Percentiles rank a stretch among this genome's conserved stretches.
Evolutionary conservation across 345 rosid species (phyloP).

Genomic region (thale cress (Arabidopsis thaliana)): DNA sequence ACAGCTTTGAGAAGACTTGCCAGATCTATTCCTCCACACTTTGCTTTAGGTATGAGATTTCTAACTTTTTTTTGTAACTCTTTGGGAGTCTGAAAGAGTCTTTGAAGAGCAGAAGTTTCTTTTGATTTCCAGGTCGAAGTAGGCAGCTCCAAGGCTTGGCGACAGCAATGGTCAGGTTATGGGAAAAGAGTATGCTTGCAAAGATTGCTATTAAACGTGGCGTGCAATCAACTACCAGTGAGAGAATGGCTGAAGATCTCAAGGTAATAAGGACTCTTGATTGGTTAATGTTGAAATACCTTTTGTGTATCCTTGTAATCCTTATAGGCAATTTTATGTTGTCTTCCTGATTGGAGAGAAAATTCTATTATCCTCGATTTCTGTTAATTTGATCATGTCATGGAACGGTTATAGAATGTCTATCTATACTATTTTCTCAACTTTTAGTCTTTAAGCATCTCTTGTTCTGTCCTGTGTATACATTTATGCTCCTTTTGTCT

Average conservation of each 20-base stretch:
- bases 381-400: not conserved
- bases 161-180: conserved; percentile 74
- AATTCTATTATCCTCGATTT: not conserved
- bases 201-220: conserved; percentile 91
- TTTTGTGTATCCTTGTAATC: conserved; percentile 15
- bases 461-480: conserved; percentile 12
- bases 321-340: not conserved
- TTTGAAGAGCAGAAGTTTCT: conserved; percentile 28
- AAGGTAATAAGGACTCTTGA: conserved; percentile 58
- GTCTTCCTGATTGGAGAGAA: conserved; percentile 1
- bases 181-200: conserved; percentile 92
- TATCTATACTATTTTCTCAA: not conserved
- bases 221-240: conserved; percentile 86
- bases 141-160: conserved; percentile 96
- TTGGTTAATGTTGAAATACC: conserved; percentile 4
- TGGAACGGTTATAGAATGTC: not conserved
- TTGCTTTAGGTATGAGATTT: conserved; percentile 71
- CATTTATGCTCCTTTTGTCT: not conserved
- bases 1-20: conserved; percentile 83
- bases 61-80: not conserved
- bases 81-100: conserved; percentile 5
- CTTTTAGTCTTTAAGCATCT: not conserved
- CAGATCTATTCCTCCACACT: conserved; percentile 85
- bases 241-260: conserved; percentile 96
- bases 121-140: conserved; percentile 70